Evolutionary conservation across 106 monocot genomes (phyloP).

Genomic region (Posidonia australis): DNA sequence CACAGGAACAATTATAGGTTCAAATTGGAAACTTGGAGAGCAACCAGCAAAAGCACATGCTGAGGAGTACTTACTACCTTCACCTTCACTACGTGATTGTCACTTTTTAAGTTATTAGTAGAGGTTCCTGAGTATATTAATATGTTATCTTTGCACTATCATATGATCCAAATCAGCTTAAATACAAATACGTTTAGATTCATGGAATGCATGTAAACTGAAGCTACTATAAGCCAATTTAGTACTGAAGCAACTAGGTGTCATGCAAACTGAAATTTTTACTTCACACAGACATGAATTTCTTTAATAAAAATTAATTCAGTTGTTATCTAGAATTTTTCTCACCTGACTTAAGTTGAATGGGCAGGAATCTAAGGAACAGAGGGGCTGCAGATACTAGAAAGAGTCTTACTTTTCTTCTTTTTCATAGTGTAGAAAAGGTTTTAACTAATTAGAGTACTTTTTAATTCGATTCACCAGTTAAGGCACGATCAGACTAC

Average conservation of each 20-base stretch:
- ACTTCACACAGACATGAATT: no score
- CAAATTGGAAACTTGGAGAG: conserved; percentile 9
- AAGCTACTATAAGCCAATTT: no score
- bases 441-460: no score
- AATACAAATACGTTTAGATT: neutral
- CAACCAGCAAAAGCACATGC: conserved; percentile 10
- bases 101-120: neutral
- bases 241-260: neutral
- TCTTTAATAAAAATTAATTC: no score
- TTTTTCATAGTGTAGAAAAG: no score
- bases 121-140: neutral
- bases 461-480: no score
- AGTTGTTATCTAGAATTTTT: no score
- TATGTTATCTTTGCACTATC: neutral
- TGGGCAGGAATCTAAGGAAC: no score
- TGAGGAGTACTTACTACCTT: conserved; percentile 29
- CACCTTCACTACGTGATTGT: neutral
- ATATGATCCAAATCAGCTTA: neutral
- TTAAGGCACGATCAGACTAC: no score
- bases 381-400: no score
- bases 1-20: conserved; percentile 3
- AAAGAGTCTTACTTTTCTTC: no score
- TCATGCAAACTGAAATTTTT: neutral
- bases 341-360: no score
- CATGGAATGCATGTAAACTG: neutral